Conservation (phyloP, 192 early-diverging fungal species). For the Piromyces finnis region DNA sequence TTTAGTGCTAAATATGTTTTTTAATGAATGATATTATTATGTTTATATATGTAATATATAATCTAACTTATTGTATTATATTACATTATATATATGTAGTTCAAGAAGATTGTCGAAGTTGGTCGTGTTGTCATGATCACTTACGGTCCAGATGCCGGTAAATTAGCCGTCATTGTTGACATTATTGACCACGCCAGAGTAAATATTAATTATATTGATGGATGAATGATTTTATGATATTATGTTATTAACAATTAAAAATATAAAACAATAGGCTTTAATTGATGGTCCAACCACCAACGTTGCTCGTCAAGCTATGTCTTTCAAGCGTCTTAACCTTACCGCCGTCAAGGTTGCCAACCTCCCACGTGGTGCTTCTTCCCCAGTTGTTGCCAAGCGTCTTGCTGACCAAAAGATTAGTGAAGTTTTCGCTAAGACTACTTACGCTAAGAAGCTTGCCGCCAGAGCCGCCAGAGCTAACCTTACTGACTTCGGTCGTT, state of each 20-base stretch:
- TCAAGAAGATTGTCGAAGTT: constrained; percentile 90
- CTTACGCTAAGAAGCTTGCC: constrained; percentile 93
- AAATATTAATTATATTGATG: neutral
- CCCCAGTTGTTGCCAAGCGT: constrained; percentile 54
- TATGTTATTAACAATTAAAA: too few species aligned
- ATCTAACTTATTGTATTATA: neutral
- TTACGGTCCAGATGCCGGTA: constrained; percentile 84
- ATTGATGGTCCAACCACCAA: constrained; percentile 94
- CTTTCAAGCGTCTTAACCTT: constrained; percentile 80
- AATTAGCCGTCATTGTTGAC: constrained; percentile 96
- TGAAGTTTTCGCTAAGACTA: constrained; percentile 67
- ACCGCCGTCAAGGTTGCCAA: constrained; percentile 74
- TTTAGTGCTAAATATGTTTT: neutral
- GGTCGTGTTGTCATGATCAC: constrained; percentile 95
- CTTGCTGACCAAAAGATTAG: constrained; percentile 70
- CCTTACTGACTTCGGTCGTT: constrained; percentile 90
- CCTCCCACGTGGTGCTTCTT: constrained; percentile 66
- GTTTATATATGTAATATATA: neutral
- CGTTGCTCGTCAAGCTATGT: constrained; percentile 67
- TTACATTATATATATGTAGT: constrained; percentile 5
- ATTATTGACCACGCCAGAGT: constrained; percentile 98
- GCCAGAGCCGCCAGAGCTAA: constrained; percentile 54
- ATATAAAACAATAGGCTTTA: constrained; percentile 48
- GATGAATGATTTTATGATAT: too few species aligned
- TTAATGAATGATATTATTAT: neutral